Conservation (phyloP, 2,329 filamentous ascomycete genomes). For the Phaeosphaeria sp. region DNA sequence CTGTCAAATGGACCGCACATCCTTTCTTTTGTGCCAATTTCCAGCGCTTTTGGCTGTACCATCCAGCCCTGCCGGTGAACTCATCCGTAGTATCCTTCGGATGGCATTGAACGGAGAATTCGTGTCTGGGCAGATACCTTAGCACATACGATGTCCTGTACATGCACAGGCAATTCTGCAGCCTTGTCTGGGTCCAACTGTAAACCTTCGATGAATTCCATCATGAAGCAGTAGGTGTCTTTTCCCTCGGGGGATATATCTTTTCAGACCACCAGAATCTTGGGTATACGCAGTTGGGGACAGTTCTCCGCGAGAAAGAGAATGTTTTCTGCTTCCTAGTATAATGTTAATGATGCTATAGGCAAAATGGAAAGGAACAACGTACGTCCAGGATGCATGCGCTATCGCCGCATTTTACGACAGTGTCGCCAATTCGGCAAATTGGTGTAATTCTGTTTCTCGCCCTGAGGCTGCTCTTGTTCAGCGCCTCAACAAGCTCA, state of each 20-base stretch:
- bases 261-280: conserved; percentile 4
- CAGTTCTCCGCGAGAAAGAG: neutral
- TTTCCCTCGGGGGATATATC: neutral
- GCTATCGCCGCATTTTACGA: too few relatives aligned
- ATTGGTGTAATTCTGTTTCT: too few relatives aligned
- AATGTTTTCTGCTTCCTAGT: too few relatives aligned
- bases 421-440: too few relatives aligned
- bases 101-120: neutral
- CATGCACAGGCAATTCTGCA: neutral
- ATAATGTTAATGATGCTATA: too few relatives aligned
- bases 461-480: too few relatives aligned
- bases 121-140: neutral
- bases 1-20: neutral
- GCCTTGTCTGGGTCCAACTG: neutral
- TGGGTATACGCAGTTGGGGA: neutral
- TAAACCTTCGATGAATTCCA: neutral
- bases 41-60: neutral
- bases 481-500: too few relatives aligned
- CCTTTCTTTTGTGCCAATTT: neutral
- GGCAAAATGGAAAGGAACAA: too few relatives aligned
- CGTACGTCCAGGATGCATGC: too few relatives aligned
- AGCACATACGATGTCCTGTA: neutral
- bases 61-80: neutral
- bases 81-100: neutral
- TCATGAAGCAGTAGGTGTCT: neutral